phyloP scores from a whole-genome alignment of 257 asterid genomes.

The Solanum sejunctum region DNA sequence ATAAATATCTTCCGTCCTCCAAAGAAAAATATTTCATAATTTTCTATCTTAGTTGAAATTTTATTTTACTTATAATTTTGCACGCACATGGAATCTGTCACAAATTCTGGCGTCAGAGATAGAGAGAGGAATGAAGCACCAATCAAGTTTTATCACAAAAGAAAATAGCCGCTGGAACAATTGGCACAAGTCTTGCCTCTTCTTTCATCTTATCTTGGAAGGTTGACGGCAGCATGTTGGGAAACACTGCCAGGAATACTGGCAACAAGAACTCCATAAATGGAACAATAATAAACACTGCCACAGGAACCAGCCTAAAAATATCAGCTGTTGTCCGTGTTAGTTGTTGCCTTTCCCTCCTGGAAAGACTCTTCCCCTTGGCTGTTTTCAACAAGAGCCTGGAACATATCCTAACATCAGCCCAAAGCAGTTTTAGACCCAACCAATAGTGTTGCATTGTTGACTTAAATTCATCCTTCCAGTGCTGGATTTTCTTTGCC shows the following conservation, averaged over 20 bases:
- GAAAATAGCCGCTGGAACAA: background rate
- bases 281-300: constrained; percentile 76
- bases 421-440: constrained; percentile 87
- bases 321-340: constrained; percentile 93
- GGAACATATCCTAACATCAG: constrained; percentile 82
- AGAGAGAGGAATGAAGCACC: background rate
- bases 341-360: constrained; percentile 91
- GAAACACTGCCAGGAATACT: constrained; percentile 66
- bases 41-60: background rate
- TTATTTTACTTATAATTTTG: background rate
- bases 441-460: constrained; percentile 88
- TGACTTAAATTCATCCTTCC: constrained; percentile 79
- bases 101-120: background rate
- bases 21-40: background rate
- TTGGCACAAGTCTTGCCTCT: constrained; percentile 33
- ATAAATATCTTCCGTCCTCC: background rate
- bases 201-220: constrained; percentile 97
- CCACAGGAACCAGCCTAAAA: constrained; percentile 86
- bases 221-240: constrained; percentile 87
- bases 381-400: constrained; percentile 71
- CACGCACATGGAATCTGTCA: background rate
- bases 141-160: background rate
- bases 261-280: constrained; percentile 93
- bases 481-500: constrained; percentile 64
- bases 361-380: constrained; percentile 71